Conservation (phyloP, 345 rosid species). For the Fremontodendron californicum region DNA sequence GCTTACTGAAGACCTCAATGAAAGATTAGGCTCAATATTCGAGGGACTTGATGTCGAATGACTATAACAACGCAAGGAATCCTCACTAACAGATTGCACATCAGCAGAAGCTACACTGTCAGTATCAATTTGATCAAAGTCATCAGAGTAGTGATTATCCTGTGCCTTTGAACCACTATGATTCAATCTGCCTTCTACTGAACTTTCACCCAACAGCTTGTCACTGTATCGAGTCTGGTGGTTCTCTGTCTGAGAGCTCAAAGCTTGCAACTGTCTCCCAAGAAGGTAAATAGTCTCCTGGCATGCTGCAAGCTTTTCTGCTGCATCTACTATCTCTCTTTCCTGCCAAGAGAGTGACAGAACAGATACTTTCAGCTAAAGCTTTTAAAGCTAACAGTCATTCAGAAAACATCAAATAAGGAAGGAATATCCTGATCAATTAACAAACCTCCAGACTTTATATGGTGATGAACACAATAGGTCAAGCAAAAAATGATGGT, state of each 20-base stretch:
- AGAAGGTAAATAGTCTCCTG: conserved; percentile 72
- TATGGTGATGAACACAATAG: not conserved
- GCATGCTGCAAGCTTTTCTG: conserved; percentile 76
- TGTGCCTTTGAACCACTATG: conserved; percentile 22
- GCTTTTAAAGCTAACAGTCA: not conserved
- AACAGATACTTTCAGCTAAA: not conserved
- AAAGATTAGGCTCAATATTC: conserved; percentile 27
- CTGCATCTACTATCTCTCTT: conserved; percentile 50
- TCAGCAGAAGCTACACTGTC: conserved; percentile 24
- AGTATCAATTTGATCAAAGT: conserved; percentile 18
- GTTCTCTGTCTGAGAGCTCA: conserved; percentile 41
- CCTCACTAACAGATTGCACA: not conserved
- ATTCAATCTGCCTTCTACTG: conserved; percentile 20
- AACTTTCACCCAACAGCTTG: conserved; percentile 17
- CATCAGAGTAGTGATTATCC: conserved; percentile 14
- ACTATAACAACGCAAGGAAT: conserved; percentile 2
- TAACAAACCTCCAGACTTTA: not conserved
- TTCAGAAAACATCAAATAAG: not conserved
- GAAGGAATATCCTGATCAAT: not conserved
- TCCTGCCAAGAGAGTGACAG: conserved; percentile 39
- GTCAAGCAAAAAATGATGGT: not conserved
- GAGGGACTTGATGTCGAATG: conserved; percentile 13
- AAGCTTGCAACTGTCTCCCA: conserved; percentile 58
- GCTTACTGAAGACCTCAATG: conserved; percentile 23
- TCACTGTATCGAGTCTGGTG: conserved; percentile 22